Evolutionary conservation across 2,329 filamentous ascomycete species (phyloP).

Genomic region (Cladosporium colombiae): DNA sequence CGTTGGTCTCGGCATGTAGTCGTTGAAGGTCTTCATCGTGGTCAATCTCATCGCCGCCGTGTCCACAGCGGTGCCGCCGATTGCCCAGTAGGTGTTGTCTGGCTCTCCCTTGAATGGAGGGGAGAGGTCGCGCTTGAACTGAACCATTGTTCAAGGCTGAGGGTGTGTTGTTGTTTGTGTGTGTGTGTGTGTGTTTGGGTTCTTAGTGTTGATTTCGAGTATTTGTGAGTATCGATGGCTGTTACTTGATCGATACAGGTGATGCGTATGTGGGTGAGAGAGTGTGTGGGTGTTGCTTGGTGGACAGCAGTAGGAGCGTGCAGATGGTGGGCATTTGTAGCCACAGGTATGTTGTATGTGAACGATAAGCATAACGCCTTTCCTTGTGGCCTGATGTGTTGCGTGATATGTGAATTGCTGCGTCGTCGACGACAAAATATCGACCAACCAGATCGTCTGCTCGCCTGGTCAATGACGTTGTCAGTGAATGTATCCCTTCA

Average conservation of each 20-base stretch:
- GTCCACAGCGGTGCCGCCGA: background rate
- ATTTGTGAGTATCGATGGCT: background rate
- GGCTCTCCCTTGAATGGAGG: background rate
- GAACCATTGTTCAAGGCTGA: conserved; percentile 10
- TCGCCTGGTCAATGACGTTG: background rate
- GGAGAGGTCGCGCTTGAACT: background rate
- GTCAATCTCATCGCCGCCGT: background rate
- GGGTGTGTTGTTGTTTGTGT: background rate
- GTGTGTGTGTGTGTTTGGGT: background rate
- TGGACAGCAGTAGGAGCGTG: background rate
- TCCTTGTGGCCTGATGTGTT: background rate
- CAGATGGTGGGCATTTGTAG: background rate
- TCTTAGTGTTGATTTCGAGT: background rate
- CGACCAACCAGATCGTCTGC: background rate
- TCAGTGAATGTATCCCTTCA: background rate
- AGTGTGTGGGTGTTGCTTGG: background rate
- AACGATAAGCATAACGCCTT: background rate
- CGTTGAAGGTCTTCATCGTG: background rate
- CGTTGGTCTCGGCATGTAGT: background rate
- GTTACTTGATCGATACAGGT: background rate
- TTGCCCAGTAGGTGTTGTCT: conserved; percentile 10
- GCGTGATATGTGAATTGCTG: background rate
- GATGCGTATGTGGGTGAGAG: background rate
- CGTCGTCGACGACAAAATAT: background rate
- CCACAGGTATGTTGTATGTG: background rate